Evolutionary conservation across 768 basidiomycete species (phyloP), one percentile per base, ranked within the genome.

Genomic region (Lentinula boryana): DNA sequence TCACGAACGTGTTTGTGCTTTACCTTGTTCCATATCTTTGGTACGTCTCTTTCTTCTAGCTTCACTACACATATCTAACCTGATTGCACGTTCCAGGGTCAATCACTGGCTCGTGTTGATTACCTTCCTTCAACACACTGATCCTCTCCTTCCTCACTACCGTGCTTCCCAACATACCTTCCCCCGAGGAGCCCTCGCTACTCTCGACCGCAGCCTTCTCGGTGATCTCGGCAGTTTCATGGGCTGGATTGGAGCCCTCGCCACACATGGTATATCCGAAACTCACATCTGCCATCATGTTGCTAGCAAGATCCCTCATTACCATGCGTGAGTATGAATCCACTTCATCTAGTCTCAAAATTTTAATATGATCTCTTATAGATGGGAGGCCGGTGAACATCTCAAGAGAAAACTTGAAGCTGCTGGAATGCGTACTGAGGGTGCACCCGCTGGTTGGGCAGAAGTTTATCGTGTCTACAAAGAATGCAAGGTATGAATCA

Each of bases 101-200:
- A 93, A 93, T 80, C 92, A 94, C 80, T 97, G 95, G 95, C 82
- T 98, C 58, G 93, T 98, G 60, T 69, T 94, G 67, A 97, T 98
- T 78, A 97, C 95, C 18, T 98, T 93, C 89, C 81, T 98, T 55
- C 96, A 99, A 78, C 96, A 99, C 80, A 98, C 96, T 67, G 96
- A 98, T 76, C 93, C 95, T 18, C 73, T 89, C 50, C 84, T 98
- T 48, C 95, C 95, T 53, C 96, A 98, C 76, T 98, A 97, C 81
- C 90, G 91, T 64, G 84, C 87, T 13, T 70, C 84, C 40, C 88
- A 90, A 69, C 98, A 96, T 81, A 95, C 88, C 41, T 99, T 98
- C 83, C 79, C 88, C 48, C 91, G 94, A 66, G 96, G 96, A 61
- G 96, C 96, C 15, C 85, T 98, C 56, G 78, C 91, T 56, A 99